Evolutionary conservation across 345 rosid genomes (phyloP).

Genomic region (Syzygium aqueum): DNA sequence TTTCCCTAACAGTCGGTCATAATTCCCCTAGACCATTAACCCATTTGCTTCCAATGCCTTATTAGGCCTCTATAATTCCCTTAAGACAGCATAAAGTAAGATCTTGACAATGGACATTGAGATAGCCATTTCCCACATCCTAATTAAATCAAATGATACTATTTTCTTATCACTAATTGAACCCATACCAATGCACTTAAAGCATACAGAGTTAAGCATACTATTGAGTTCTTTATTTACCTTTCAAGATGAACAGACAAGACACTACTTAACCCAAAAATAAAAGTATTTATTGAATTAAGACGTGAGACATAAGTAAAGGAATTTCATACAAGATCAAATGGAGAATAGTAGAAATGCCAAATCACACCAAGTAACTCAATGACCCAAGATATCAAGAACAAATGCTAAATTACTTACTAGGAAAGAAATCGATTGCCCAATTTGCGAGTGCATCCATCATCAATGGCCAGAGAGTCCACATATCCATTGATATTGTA

Average conservation of each 20-base stretch:
- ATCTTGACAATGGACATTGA: background rate
- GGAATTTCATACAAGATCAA: background rate
- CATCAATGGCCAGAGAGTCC: conserved; percentile 99
- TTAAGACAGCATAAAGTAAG: background rate
- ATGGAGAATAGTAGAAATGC: background rate
- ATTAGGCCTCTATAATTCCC: background rate
- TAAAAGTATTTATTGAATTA: background rate
- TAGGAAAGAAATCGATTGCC: conserved; percentile 97
- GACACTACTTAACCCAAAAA: background rate
- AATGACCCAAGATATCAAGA: background rate
- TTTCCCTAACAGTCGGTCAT: background rate
- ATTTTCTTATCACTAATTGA: background rate
- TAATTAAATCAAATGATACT: background rate
- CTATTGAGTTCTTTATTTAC: background rate
- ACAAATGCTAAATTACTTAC: conserved; percentile 20
- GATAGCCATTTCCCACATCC: background rate
- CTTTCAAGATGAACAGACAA: background rate
- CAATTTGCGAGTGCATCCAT: conserved; percentile 88
- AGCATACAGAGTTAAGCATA: background rate
- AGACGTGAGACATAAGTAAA: background rate
- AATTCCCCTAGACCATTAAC: background rate
- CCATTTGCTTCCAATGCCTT: background rate
- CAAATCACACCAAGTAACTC: background rate
- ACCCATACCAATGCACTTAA: background rate
- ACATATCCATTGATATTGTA: conserved; percentile 81